Evolutionary conservation across 169 alveolate genomes (phyloP).

Genomic region (Plasmodium ovale): DNA sequence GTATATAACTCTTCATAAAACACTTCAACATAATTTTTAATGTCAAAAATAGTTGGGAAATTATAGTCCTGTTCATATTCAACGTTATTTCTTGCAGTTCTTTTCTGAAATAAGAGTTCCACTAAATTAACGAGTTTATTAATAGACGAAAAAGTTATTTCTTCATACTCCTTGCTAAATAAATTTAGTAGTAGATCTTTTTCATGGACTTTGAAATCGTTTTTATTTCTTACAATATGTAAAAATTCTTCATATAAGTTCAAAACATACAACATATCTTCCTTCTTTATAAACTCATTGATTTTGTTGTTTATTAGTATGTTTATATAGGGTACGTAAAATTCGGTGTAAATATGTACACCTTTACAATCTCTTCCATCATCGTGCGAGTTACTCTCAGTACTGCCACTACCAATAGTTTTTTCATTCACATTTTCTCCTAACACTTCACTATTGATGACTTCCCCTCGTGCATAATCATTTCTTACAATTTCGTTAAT

Average conservation of each 20-base stretch:
- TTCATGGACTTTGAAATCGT: constrained; percentile 20
- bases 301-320: constrained; percentile 44
- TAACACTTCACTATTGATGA: neutral
- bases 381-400: neutral
- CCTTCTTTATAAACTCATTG: constrained; percentile 42
- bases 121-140: constrained; percentile 52
- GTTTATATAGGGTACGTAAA: constrained; percentile 50
- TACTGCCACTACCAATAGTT: neutral
- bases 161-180: constrained; percentile 63
- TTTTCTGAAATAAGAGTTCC: constrained; percentile 43
- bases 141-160: constrained; percentile 65
- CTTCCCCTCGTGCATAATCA: neutral
- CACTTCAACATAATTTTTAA: constrained; percentile 58
- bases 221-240: constrained; percentile 17
- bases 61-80: constrained; percentile 26
- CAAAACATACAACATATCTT: constrained; percentile 45
- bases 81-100: constrained; percentile 1
- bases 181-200: constrained; percentile 45
- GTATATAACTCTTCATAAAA: constrained; percentile 55
- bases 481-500: constrained; percentile 28
- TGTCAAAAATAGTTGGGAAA: constrained; percentile 54
- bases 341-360: constrained; percentile 41
- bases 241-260: constrained; percentile 67
- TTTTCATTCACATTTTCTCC: constrained; percentile 2
- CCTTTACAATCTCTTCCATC: neutral